phyloP scores from a whole-genome alignment of 2,329 filamentous ascomycete genomes.

The Colletotrichum lupini region DNA sequence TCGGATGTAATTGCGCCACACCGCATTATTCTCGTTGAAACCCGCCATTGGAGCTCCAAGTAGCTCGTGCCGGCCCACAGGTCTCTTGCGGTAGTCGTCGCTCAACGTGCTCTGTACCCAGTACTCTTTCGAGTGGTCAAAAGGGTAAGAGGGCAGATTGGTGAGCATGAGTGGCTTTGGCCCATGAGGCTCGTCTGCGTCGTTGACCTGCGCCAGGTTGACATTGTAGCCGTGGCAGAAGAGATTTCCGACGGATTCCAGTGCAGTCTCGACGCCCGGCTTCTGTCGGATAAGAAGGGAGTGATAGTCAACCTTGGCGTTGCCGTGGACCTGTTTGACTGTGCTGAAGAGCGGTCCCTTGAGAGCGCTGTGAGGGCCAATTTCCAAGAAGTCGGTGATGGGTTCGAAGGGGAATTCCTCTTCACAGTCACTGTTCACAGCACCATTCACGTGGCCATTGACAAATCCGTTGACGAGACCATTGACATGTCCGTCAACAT shows the following conservation, averaged over 20 bases:
- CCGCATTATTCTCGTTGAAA: slow-evolving; percentile 28
- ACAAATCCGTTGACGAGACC: background rate
- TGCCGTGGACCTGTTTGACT: slow-evolving; percentile 12
- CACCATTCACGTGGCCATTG: background rate
- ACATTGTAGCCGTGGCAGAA: slow-evolving; percentile 26
- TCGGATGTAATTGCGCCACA: slow-evolving; percentile 36
- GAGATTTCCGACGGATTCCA: slow-evolving; percentile 11
- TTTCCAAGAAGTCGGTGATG: slow-evolving; percentile 53
- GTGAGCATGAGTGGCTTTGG: slow-evolving; percentile 29
- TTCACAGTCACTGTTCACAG: background rate
- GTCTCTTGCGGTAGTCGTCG: slow-evolving; percentile 10
- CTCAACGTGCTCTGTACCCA: slow-evolving; percentile 39
- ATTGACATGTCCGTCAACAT: background rate
- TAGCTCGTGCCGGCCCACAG: slow-evolving; percentile 31
- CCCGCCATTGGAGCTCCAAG: slow-evolving; percentile 28
- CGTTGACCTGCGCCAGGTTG: slow-evolving; percentile 25
- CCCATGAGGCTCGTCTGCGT: slow-evolving; percentile 29
- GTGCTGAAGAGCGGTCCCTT: slow-evolving; percentile 55
- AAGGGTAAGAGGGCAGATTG: slow-evolving; percentile 39
- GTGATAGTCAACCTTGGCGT: slow-evolving; percentile 17
- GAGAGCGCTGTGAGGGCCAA: slow-evolving; percentile 61
- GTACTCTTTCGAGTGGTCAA: slow-evolving; percentile 38
- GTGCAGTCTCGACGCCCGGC: slow-evolving; percentile 8
- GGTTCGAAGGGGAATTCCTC: background rate
- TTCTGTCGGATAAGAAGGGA: slow-evolving; percentile 13